A percentile compares a stretch with the other conserved stretches of the same genome.
Conservation (phyloP, 2,329 filamentous ascomycete genomes). For the Stemphylium vesicarium region DNA sequence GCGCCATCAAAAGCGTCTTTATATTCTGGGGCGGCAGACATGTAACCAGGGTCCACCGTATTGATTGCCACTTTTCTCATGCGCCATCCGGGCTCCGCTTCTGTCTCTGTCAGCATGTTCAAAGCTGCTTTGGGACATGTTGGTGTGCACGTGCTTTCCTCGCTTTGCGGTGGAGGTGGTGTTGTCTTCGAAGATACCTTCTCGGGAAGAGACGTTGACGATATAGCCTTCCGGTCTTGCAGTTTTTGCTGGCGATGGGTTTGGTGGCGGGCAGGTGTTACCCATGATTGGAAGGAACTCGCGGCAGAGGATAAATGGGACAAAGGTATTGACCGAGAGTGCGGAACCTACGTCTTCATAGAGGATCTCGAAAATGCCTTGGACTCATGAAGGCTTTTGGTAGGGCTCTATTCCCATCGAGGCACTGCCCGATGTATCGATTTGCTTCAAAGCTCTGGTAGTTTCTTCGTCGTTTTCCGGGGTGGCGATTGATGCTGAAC, state of each 20-base stretch:
- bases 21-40: conserved; percentile 21
- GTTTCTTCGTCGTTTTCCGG: not conserved
- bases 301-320: conserved; percentile 20
- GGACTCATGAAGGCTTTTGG: conserved; percentile 18
- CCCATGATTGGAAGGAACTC: conserved; percentile 20
- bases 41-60: conserved; percentile 21
- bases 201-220: conserved; percentile 23
- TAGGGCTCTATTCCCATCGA: conserved; percentile 5
- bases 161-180: conserved; percentile 6
- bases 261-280: not conserved
- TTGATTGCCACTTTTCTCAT: conserved; percentile 13
- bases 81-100: conserved; percentile 14
- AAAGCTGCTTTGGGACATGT: conserved; percentile 25
- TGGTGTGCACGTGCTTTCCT: conserved; percentile 21
- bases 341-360: conserved; percentile 24
- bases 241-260: not conserved
- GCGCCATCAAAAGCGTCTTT: conserved; percentile 15
- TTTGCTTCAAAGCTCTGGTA: not conserved
- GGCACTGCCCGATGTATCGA: not conserved
- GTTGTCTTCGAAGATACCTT: conserved; percentile 22
- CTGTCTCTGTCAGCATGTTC: conserved; percentile 24
- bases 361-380: conserved; percentile 18
- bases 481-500: not conserved
- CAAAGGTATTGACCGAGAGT: conserved; percentile 22
- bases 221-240: conserved; percentile 15